phyloP scores from a whole-genome alignment of 1,284 basidiomycete genomes.

The Irpex sp. region DNA sequence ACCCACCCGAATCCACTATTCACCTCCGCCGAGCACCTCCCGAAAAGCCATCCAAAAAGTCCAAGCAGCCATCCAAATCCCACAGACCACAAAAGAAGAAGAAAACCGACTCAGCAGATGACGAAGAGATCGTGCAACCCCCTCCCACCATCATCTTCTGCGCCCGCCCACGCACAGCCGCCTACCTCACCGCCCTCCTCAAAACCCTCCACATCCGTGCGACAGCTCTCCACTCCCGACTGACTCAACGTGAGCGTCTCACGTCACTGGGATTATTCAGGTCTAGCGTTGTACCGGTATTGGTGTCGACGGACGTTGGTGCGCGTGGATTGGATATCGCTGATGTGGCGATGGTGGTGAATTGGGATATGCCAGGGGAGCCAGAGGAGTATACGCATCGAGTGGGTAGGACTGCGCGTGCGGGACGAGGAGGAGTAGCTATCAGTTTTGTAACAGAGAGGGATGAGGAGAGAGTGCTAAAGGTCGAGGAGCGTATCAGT shows the following conservation, averaged over 20 bases:
- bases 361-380: constrained; percentile 91
- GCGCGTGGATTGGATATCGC: constrained; percentile 93
- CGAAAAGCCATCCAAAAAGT: constrained; percentile 32
- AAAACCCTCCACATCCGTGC: constrained; percentile 80
- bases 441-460: constrained; percentile 94
- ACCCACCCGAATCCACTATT: constrained; percentile 79
- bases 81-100: constrained; percentile 19
- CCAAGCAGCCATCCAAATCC: constrained; percentile 31
- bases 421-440: constrained; percentile 86
- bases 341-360: constrained; percentile 92
- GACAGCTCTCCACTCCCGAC: constrained; percentile 89
- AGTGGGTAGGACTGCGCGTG: constrained; percentile 90
- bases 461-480: constrained; percentile 83
- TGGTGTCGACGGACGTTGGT: constrained; percentile 95
- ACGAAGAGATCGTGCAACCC: constrained; percentile 62
- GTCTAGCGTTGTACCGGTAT: constrained; percentile 82
- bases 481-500: constrained; percentile 88
- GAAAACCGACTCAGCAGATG: constrained; percentile 27
- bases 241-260: constrained; percentile 88
- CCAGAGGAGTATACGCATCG: constrained; percentile 78
- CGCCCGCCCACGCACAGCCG: constrained; percentile 82
- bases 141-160: constrained; percentile 97
- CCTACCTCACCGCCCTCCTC: constrained; percentile 82
- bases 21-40: constrained; percentile 63
- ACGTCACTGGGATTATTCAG: constrained; percentile 86